Base-by-base conservation (phyloP, 345 rosid species). In the Angophora floribunda region DNA sequence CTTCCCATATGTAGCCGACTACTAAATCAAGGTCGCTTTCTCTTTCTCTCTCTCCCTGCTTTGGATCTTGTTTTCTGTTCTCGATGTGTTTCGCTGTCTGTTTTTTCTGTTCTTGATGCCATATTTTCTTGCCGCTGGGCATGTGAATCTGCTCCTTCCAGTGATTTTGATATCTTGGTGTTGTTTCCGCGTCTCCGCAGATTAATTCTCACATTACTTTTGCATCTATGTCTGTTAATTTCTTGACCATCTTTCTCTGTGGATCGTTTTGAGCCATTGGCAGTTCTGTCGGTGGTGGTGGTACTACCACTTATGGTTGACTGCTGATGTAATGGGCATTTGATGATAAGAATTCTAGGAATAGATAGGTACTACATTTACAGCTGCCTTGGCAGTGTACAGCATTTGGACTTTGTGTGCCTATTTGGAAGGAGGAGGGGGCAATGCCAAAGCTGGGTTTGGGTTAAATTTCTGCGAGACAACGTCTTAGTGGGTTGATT, bases 1-100 rank as follows among this genome's bases (percentile, higher is more conserved):
- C 97, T 98, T 79, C 99, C 99, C 63, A 93, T 93, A 88, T 97
- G 99, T 90, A 95, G 96, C 95, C 95, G 99, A 51, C 95, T 98
- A 88, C 88, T 98, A 88, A 95, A 95, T 93, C 99, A 98, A 96
- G 99, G 99, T 97, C 91, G 63, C 51, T 59, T 84, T 82, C 84
- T 89, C 87, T 70, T 10, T 90, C 52, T 1, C 53, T 85, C 61
- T 32, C 52, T 70, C 87, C 90, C 75, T 50, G 90, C 86, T 86
- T 90, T 95, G 96, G 98, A 96, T 98, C 97, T 94, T 88, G 91
- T 94, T 92, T 85, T 41, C 88, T 88, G 28, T 85, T 44, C 26
- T 49, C 41, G 11, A 36, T 86, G 75, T 45, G 79, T 65, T 52
- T 50, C 9, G 86, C 19, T 41, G 49, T 52, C 87, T 41, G 11